Percentiles rank a stretch among this genome's conserved stretches.
phyloP scores from a whole-genome alignment of 2,329 filamentous ascomycete genomes.

The Penicillium sp. region DNA sequence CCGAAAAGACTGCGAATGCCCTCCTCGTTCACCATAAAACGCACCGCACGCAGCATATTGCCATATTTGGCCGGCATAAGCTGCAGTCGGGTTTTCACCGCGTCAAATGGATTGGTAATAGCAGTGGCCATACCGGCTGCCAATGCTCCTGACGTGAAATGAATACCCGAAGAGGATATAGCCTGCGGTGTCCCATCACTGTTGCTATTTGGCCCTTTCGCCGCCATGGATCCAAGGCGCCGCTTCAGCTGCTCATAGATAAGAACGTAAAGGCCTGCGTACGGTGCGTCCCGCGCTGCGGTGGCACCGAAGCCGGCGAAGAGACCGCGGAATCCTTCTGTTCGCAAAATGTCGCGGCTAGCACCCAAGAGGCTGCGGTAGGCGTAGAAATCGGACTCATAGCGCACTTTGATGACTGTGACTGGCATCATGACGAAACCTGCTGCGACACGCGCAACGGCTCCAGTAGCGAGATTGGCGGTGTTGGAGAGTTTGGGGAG shows the following conservation, averaged over 20 bases:
- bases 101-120: conserved; percentile 94
- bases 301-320: conserved; percentile 94
- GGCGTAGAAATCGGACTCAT: conserved; percentile 82
- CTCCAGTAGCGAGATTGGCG: conserved; percentile 82
- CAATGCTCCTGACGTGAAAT: conserved; percentile 79
- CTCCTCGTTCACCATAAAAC: conserved; percentile 78
- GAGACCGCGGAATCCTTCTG: conserved; percentile 77
- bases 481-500: conserved; percentile 80
- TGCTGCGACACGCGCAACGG: conserved; percentile 77
- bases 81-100: conserved; percentile 92
- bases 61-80: conserved; percentile 79
- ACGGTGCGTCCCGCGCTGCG: conserved; percentile 90
- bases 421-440: conserved; percentile 94
- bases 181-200: conserved; percentile 20
- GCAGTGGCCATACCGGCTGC: conserved; percentile 82
- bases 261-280: conserved; percentile 90
- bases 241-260: conserved; percentile 71
- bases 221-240: conserved; percentile 28
- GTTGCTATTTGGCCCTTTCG: conserved; percentile 2
- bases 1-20: conserved; percentile 79
- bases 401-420: conserved; percentile 94
- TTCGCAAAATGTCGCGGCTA: conserved; percentile 69
- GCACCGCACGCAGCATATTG: conserved; percentile 77
- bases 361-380: conserved; percentile 77
- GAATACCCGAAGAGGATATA: conserved; percentile 59